Evolutionary conservation across 495 filamentous ascomycete genomes (phyloP), one percentile per base, ranked within the genome.

Genomic region (Tetracladium marchalianum): DNA sequence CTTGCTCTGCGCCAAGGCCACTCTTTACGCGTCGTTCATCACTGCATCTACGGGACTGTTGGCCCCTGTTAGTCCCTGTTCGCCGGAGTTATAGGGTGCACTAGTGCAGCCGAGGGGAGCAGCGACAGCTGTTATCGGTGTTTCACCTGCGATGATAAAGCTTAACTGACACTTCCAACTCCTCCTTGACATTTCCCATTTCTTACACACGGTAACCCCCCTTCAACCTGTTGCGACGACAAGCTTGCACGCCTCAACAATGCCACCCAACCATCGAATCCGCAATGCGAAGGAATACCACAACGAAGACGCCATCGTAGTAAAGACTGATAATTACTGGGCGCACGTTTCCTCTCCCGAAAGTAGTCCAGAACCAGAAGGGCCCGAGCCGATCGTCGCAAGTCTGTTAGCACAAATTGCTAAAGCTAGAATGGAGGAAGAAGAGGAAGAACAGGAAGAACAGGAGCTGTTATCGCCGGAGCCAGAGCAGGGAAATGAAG

Each of bases 251-350:
- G 7, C 22, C 10, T 15, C 35, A 46, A 47, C 39, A 34, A 52
- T 58, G 55, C 48, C 51, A 34, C 46, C 52, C 11, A 36, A 31
- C 6, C 22, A 27, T 27, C 22, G 22, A 27, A 27, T 3, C 7
- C 40, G 49, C 17, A 43, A 46, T 19, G 51, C 46, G 16, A 40
- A 48, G 24, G 42, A 34, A 32, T 43, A 50, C 17, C 44, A 36
- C 40, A 43, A 51, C 31, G 44, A 43, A 33, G 46, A 54, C 35
- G 49, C 49, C 13, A 62, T 54, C 31, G 49, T 51, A 24, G 52
- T 57, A 36, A 57, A 52, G 41, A 39, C 44, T 31, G 51, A 58
- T 47, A 44, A 50, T 33, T 12, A 15, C 11, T 47, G 43, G 43
- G 41, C 47, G 1, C 48, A 45, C 31, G 44, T 39, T 3, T 58